These are phyloP conservation scores for Tetradesmus obliquus DNA, from an alignment of 139 green algal species.

Conservation along the genomic window DNA sequence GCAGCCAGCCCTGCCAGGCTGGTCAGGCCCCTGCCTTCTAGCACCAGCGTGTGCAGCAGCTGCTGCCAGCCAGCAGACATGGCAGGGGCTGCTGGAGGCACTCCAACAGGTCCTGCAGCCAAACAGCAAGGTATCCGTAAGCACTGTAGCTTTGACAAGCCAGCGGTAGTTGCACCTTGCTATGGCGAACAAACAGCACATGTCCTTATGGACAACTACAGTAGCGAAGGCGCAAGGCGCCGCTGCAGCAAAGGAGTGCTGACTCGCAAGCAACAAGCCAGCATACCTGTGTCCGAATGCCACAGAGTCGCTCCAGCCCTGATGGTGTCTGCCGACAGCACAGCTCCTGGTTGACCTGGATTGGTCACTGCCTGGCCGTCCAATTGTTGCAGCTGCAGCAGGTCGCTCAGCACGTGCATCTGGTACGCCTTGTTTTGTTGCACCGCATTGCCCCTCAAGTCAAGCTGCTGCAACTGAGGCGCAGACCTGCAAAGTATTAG, in stretches of 20 bases:
- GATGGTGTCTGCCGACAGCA: neutral
- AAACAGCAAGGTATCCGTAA: neutral
- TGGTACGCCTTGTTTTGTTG: slow-evolving; percentile 69
- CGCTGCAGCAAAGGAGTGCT: too few relatives aligned
- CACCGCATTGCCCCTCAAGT: slow-evolving; percentile 68
- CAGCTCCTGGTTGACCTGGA: neutral
- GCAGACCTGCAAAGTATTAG: slow-evolving; percentile 1
- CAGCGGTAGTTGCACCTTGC: too few relatives aligned
- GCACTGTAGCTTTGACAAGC: neutral
- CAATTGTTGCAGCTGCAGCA: slow-evolving; percentile 46
- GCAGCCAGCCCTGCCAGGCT: slow-evolving; percentile 2
- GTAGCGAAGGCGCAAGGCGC: too few relatives aligned
- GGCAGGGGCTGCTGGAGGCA: neutral
- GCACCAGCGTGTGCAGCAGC: slow-evolving; percentile 20
- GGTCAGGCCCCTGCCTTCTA: neutral
- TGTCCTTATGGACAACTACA: too few relatives aligned
- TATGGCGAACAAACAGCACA: too few relatives aligned
- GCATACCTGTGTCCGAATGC: slow-evolving; percentile 14
- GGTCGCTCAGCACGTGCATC: slow-evolving; percentile 42
- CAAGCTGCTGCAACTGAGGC: slow-evolving; percentile 62
- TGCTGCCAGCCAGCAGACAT: neutral
- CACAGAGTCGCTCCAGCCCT: neutral
- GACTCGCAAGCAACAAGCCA: neutral
- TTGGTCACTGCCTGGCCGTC: slow-evolving; percentile 27
- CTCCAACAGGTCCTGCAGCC: neutral